phyloP scores from a whole-genome alignment of 371 early-diverging fungal genomes.

The Zychaea mexicana region DNA sequence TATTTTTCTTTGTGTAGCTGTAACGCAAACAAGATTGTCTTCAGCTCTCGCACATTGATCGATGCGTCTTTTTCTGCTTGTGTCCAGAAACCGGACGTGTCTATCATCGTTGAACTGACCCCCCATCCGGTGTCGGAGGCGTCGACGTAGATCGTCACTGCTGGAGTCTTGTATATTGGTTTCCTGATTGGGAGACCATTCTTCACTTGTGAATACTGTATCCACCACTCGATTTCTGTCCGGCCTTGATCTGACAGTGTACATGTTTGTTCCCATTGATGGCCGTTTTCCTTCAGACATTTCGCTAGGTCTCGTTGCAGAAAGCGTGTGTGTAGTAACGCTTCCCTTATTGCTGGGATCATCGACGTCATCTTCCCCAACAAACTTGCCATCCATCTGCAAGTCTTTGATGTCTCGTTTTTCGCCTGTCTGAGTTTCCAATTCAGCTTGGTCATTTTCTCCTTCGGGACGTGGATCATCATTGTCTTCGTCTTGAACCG shows the following conservation, averaged over 20 bases:
- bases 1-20: conserved; percentile 10
- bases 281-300: not conserved
- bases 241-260: not conserved
- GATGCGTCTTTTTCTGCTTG: conserved; percentile 9
- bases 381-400: conserved; percentile 16
- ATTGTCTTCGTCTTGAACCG: conserved; percentile 10
- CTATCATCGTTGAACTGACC: not conserved
- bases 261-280: not conserved
- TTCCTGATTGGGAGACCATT: not conserved
- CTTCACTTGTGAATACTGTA: not conserved
- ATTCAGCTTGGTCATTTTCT: not conserved
- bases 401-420: not conserved
- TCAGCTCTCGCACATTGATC: conserved; percentile 28
- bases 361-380: conserved; percentile 17
- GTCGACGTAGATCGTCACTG: not conserved
- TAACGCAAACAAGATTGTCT: conserved; percentile 17
- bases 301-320: conserved; percentile 15
- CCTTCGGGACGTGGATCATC: conserved; percentile 5
- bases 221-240: not conserved
- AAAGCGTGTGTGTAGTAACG: conserved; percentile 13
- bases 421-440: not conserved
- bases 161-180: not conserved
- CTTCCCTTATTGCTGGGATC: conserved; percentile 20
- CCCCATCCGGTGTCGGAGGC: conserved; percentile 14
- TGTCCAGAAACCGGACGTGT: conserved; percentile 22